Percentiles rank a stretch among this genome's conserved stretches.
phyloP scores from a whole-genome alignment of 176 grass and related monocot species.

The Cocos nucifera region DNA sequence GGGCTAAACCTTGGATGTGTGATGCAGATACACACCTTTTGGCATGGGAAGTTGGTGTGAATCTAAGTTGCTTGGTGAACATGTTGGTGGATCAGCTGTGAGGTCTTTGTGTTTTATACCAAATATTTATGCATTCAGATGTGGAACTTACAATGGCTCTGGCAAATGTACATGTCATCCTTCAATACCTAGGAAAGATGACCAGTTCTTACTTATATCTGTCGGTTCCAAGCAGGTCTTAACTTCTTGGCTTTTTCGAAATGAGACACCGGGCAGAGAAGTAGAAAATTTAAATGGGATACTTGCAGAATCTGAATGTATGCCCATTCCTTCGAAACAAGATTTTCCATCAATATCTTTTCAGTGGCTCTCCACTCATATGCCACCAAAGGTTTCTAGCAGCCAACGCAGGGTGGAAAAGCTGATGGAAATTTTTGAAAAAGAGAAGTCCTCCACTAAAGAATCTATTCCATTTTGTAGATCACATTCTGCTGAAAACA shows the following conservation, averaged over 20 bases:
- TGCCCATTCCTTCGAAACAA: conserved; percentile 8
- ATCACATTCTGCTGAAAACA: background rate
- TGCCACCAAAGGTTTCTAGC: conserved; percentile 49
- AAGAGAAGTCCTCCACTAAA: conserved; percentile 20
- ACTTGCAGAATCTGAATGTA: conserved; percentile 24
- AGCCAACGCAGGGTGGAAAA: conserved; percentile 16
- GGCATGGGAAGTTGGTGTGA: conserved; percentile 58
- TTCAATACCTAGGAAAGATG: conserved; percentile 24
- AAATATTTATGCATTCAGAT: conserved; percentile 35
- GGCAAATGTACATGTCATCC: conserved; percentile 7
- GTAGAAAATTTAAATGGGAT: conserved; percentile 4
- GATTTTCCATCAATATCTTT: conserved; percentile 39
- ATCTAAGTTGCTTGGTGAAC: conserved; percentile 82
- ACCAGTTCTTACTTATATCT: conserved; percentile 61
- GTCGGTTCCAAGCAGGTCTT: conserved; percentile 95
- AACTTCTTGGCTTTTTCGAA: conserved; percentile 79
- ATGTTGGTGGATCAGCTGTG: conserved; percentile 94
- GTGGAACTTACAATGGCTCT: conserved; percentile 14
- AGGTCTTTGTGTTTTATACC: conserved; percentile 71
- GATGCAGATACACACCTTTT: conserved; percentile 42
- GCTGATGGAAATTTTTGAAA: conserved; percentile 17
- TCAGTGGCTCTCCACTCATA: conserved; percentile 85
- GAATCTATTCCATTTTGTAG: conserved; percentile 1
- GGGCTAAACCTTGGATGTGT: background rate
- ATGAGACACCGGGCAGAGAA: conserved; percentile 13